These are phyloP conservation scores for Papiliotrema flavescens DNA, from an alignment of 1,284 basidiomycete species.

Conservation along the genomic window DNA sequence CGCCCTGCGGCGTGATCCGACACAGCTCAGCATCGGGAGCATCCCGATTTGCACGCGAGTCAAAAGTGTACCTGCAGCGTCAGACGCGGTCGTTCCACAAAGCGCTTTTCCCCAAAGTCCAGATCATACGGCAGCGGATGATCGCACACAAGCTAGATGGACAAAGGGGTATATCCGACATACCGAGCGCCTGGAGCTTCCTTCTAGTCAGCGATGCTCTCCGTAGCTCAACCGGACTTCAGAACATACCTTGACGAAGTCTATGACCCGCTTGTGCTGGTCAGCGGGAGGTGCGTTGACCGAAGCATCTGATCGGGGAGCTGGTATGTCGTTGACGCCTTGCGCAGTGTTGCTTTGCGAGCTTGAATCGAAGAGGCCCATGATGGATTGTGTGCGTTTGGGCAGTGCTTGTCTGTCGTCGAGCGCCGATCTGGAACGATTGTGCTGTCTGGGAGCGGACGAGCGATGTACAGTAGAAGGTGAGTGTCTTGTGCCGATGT, in stretches of 20 bases:
- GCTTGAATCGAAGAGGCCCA: conserved; percentile 15
- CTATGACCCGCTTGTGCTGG: conserved; percentile 33
- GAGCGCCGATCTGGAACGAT: too few species aligned
- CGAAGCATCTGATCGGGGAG: conserved; percentile 30
- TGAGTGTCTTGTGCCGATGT: too few species aligned
- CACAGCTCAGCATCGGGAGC: conserved; percentile 60
- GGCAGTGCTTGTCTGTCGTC: too few species aligned
- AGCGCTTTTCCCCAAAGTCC: neutral
- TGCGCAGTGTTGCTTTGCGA: conserved; percentile 10
- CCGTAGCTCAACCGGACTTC: neutral
- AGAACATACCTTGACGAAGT: conserved; percentile 37
- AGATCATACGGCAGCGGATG: neutral
- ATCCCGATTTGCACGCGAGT: conserved; percentile 48
- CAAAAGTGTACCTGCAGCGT: conserved; percentile 42
- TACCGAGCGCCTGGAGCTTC: conserved; percentile 29
- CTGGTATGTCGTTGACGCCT: conserved; percentile 37
- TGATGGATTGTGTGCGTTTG: conserved; percentile 4
- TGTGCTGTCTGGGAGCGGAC: neutral
- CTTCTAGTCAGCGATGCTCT: conserved; percentile 9
- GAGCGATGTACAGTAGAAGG: too few species aligned
- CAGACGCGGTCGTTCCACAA: neutral
- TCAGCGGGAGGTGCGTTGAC: conserved; percentile 38
- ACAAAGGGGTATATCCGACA: neutral
- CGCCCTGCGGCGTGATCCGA: conserved; percentile 52
- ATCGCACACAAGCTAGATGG: neutral